Evolutionary conservation across 202 grass and related monocot species (phyloP).

Genomic region (Hordeum pubiflorum): DNA sequence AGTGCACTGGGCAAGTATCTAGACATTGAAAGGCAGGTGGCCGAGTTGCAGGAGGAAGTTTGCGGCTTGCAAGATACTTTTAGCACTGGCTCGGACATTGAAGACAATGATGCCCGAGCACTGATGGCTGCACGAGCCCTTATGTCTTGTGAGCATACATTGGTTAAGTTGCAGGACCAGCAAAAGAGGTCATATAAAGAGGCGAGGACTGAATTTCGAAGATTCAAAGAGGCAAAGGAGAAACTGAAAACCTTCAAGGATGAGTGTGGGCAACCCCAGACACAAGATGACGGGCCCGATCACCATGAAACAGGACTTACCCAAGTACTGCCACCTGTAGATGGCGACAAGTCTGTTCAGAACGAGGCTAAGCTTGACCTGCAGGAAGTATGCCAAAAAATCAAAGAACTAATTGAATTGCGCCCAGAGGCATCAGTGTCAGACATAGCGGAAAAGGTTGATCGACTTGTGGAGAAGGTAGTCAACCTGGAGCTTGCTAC

Average conservation of each 20-base stretch:
- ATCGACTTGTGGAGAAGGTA: slow-evolving; percentile 75
- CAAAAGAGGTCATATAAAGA: slow-evolving; percentile 53
- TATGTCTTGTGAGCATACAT: slow-evolving; percentile 74
- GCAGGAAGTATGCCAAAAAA: slow-evolving; percentile 55
- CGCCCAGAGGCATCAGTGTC: slow-evolving; percentile 49
- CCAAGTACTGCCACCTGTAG: background rate
- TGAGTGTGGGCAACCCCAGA: slow-evolving; percentile 34
- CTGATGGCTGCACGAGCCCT: slow-evolving; percentile 77
- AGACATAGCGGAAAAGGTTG: slow-evolving; percentile 71
- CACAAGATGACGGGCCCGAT: slow-evolving; percentile 24
- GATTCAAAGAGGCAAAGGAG: slow-evolving; percentile 45
- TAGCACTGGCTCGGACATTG: slow-evolving; percentile 49
- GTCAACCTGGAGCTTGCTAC: slow-evolving; percentile 65
- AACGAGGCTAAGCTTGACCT: slow-evolving; percentile 46
- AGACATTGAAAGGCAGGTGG: slow-evolving; percentile 65
- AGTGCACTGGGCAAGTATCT: slow-evolving; percentile 47
- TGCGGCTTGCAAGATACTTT: slow-evolving; percentile 71
- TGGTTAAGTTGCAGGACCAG: slow-evolving; percentile 54
- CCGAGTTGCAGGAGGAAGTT: slow-evolving; percentile 61
- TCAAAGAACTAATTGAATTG: slow-evolving; percentile 58
- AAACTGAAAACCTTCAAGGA: slow-evolving; percentile 57
- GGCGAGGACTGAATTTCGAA: slow-evolving; percentile 37
- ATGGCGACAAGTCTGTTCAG: slow-evolving; percentile 21
- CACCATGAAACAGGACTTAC: slow-evolving; percentile 17
- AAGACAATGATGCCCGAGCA: slow-evolving; percentile 79